Base-by-base conservation (phyloP, 805 yeast species). In the Hanseniaspora nectarophila region DNA sequence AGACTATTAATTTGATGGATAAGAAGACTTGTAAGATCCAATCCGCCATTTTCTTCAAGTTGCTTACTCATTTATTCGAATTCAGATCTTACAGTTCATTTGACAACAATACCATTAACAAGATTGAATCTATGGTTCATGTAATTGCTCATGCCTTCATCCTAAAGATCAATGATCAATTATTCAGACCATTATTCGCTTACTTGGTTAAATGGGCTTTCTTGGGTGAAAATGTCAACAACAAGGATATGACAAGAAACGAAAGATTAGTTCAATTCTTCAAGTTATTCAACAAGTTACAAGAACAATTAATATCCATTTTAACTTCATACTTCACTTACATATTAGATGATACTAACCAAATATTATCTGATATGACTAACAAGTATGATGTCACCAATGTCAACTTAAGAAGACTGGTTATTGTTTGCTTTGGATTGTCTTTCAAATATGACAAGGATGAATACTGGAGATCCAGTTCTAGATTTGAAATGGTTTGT, bases 381-480 rank as follows among this genome's bases (percentile, higher is more conserved):
- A 59, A 61, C 1, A 43, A 47, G 1, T 31, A 42, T 10, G 42
- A 46, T 16, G 48, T 43, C 20, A 29, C 37, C 2, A 73, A 75
- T 53, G 66, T 73, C 44, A 77, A 78, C 56, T 70, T 88, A 59
- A 81, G 87, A 67, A 80, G 95, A 68, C 67, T 85, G 38, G 66
- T 89, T 20, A 69, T 88, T 50, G 80, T 77, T 56, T 80, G 95
- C 0, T 69, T 92, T 56, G 77, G 81, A 0, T 74, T 86, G 0
- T 83, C 96, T 1, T 88, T 92, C 71, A 85, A 81, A 61, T 82
- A 80, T 61, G 97, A 90, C 62, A 85, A 82, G 62, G 95, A 85
- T 60, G 98, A 92, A 61, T 92, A 85, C 70, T 92, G 99, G 99
- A 82, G 84, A 54, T 79, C 87, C 43, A 82, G 82, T 49, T 77